Evolutionary conservation across 1,284 basidiomycete genomes (phyloP).

Genomic region (Athelia sp.): DNA sequence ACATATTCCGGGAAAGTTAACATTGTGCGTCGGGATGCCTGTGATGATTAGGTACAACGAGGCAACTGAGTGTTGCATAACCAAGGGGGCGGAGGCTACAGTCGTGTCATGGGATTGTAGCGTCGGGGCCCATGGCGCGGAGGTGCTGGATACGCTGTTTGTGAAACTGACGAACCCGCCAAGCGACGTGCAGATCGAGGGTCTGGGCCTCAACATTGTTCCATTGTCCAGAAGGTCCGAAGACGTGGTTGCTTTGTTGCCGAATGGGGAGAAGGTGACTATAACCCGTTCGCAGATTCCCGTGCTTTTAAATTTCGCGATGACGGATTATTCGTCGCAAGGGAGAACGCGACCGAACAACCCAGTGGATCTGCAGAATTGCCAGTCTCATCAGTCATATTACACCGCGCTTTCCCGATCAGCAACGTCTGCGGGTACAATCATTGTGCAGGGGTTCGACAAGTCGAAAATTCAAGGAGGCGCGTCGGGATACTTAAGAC

Average conservation of each 20-base stretch:
- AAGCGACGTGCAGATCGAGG: background rate
- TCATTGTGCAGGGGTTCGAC: conserved; percentile 14
- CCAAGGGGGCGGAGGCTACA: conserved; percentile 34
- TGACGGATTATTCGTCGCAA: background rate
- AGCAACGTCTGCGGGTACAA: background rate
- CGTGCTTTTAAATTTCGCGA: background rate
- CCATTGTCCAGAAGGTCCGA: background rate
- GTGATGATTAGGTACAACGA: conserved; percentile 31
- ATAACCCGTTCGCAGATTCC: background rate
- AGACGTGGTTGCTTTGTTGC: background rate
- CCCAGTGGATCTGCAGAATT: background rate
- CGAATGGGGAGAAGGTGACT: background rate
- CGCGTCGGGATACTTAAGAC: conserved; percentile 10
- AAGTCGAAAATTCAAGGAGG: conserved; percentile 11
- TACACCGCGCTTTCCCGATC: background rate
- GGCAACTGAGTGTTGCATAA: conserved; percentile 33
- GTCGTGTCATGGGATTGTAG: conserved; percentile 26
- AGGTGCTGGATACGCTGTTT: conserved; percentile 24
- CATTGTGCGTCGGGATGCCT: conserved; percentile 33
- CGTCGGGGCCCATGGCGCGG: conserved; percentile 7
- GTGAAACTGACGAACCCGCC: conserved; percentile 21
- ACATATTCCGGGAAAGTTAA: conserved; percentile 23
- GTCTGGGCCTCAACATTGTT: background rate
- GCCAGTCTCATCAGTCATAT: background rate
- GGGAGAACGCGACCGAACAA: background rate